Conservation (phyloP, 176 grass and related monocot species). For the Avena sativa region DNA sequence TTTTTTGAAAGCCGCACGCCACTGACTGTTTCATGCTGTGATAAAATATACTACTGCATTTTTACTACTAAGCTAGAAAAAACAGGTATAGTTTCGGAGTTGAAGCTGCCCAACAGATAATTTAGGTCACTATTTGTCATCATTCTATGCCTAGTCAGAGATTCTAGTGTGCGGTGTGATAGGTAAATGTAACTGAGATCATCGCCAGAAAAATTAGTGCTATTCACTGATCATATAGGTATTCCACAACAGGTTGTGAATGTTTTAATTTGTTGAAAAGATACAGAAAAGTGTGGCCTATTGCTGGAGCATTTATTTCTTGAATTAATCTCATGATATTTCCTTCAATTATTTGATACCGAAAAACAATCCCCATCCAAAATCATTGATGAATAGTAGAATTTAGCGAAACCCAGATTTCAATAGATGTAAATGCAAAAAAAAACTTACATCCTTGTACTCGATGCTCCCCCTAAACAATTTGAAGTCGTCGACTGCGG, state of each 20-base stretch:
- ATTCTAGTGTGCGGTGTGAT: neutral
- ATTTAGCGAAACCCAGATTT: neutral
- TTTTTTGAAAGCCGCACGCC: neutral
- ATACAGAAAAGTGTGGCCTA: neutral
- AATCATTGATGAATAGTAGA: neutral
- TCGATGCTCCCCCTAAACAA: conserved; percentile 68
- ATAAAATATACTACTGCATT: neutral
- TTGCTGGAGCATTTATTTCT: neutral
- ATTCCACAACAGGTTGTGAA: neutral
- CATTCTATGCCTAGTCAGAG: neutral
- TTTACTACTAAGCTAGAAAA: neutral
- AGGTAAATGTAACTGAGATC: neutral
- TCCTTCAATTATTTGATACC: neutral
- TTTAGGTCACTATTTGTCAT: neutral
- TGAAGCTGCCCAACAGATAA: neutral
- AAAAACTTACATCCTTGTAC: conserved; percentile 78
- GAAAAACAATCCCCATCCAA: neutral
- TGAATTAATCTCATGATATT: neutral
- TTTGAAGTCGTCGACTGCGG: conserved; percentile 73
- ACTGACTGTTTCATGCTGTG: neutral
- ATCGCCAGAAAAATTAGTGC: neutral
- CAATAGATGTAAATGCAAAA: conserved; percentile 21
- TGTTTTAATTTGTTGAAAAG: conserved; percentile 8
- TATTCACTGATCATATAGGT: neutral
- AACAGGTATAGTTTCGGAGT: neutral